phyloP scores from a whole-genome alignment of 1,284 basidiomycete genomes.

The Fomitopsis pinicola region DNA sequence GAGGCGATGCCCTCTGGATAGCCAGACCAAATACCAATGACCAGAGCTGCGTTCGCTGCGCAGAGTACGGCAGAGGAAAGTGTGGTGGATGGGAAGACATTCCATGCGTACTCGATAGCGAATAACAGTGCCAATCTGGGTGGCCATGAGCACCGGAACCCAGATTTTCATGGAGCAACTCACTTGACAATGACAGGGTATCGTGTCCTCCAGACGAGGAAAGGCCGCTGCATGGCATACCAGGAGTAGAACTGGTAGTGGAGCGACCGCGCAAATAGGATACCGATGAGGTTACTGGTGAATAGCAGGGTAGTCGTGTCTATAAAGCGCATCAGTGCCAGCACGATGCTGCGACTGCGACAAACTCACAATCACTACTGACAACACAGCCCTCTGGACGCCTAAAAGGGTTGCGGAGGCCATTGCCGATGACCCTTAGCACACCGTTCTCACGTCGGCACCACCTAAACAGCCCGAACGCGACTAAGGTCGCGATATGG shows the following conservation, averaged over 20 bases:
- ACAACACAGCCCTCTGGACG: conserved; percentile 44
- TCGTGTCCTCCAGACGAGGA: conserved; percentile 73
- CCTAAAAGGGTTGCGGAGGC: conserved; percentile 44
- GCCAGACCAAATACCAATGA: conserved; percentile 65
- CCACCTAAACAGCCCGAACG: conserved; percentile 76
- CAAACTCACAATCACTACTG: conserved; percentile 55
- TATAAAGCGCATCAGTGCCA: conserved; percentile 27
- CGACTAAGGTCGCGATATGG: conserved; percentile 58
- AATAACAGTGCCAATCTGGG: conserved; percentile 57
- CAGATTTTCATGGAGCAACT: conserved; percentile 21
- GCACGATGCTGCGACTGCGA: conserved; percentile 6
- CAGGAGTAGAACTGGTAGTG: conserved; percentile 99
- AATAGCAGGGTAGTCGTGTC: conserved; percentile 82
- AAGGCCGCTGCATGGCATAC: conserved; percentile 94
- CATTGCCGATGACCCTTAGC: conserved; percentile 48
- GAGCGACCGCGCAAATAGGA: conserved; percentile 90
- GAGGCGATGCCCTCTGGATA: conserved; percentile 32
- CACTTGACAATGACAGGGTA: conserved; percentile 64
- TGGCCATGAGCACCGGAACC: background rate
- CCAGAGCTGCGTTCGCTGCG: conserved; percentile 50
- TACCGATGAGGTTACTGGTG: conserved; percentile 90
- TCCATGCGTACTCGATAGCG: conserved; percentile 84
- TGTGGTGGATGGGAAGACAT: conserved; percentile 78
- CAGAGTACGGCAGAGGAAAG: conserved; percentile 67
- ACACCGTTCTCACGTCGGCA: conserved; percentile 65